These are phyloP conservation scores for Aegilops umbellulata DNA, from an alignment of 176 grass and related monocot species.

Conservation along the genomic window DNA sequence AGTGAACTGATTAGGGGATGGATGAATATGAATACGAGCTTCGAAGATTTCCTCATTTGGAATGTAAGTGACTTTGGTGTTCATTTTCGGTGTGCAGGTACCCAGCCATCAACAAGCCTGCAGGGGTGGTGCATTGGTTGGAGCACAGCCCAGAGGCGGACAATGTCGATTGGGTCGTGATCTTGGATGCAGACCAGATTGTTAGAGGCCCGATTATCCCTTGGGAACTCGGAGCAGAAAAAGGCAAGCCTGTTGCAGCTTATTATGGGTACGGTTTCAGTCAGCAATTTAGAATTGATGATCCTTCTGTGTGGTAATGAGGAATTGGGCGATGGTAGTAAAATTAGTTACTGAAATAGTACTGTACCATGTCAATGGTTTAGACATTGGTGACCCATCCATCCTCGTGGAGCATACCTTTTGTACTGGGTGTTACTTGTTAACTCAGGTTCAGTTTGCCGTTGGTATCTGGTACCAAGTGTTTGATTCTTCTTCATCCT, in stretches of 20 bases:
- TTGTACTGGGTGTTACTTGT: not conserved
- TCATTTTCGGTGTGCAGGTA: constrained; percentile 60
- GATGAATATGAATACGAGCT: not conserved
- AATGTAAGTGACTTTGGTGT: not conserved
- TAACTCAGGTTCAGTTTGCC: not conserved
- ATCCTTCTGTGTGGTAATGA: not conserved
- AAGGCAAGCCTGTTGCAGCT: constrained; percentile 84
- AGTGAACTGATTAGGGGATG: not conserved
- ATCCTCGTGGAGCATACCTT: not conserved
- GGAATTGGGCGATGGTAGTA: not conserved
- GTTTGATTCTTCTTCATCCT: not conserved
- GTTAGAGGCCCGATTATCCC: constrained; percentile 83
- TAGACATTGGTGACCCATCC: not conserved
- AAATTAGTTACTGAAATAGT: not conserved
- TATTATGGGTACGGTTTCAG: constrained; percentile 75
- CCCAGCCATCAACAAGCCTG: constrained; percentile 94
- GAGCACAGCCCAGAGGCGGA: constrained; percentile 79
- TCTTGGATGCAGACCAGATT: constrained; percentile 92
- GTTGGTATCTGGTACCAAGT: constrained; percentile 7
- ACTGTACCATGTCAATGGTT: not conserved
- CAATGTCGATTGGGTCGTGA: constrained; percentile 92
- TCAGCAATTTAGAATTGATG: not conserved
- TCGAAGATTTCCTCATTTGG: not conserved
- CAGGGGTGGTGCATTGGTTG: constrained; percentile 89
- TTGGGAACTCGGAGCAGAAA: constrained; percentile 91